Base-by-base conservation (phyloP, 345 rosid genomes). In the Salix koriyanagi region DNA sequence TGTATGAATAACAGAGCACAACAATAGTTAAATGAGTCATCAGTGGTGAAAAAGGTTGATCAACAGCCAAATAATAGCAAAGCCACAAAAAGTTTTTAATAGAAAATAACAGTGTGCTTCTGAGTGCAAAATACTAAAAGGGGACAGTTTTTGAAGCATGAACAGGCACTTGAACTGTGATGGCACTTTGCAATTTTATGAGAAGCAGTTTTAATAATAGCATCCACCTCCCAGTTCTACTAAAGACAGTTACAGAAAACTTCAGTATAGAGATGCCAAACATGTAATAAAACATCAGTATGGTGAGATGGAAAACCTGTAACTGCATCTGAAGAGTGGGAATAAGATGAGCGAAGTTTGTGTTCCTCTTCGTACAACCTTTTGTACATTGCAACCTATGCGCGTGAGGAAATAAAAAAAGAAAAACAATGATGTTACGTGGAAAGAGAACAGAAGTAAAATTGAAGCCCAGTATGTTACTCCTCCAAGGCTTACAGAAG, bases 351-450 rank as follows among this genome's bases (percentile, higher is more conserved):
- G 76, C 82, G 88, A 76, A 72, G 88, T 61, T 88, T 95, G 28
- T 91, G 97, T 67, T 91, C 98, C 86, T 94, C 97, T 81, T 95
- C 99, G 77, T 91, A 95, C 54, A 95, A 77, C 81, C 91, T 90
- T 84, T 88, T 95, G 80, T 95, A 95, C 98, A 90, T 90, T 37
- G 95, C 92, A 85, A 95, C 98, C 99, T 95, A 78, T 66, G 44
- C 6, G 4, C 4, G 1, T 14, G 18, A 1, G 52, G 18, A 46
- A 36, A 36, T 36, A 36, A 36, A 36, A 46, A 15, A 46, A 46
- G 14, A 15, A 12, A 46, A 46, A 46, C 3, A 4, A 1, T 4
- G 52, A 46, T 46, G 18, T 46, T 46, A 46, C 46, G 14, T 46
- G 52, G 18, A 46, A 46, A 46, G 52, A 46, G 6, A 46, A 46